These are phyloP conservation scores for Alternaria sp. DNA, from an alignment of 2,329 filamentous ascomycete species.

Conservation along the genomic window DNA sequence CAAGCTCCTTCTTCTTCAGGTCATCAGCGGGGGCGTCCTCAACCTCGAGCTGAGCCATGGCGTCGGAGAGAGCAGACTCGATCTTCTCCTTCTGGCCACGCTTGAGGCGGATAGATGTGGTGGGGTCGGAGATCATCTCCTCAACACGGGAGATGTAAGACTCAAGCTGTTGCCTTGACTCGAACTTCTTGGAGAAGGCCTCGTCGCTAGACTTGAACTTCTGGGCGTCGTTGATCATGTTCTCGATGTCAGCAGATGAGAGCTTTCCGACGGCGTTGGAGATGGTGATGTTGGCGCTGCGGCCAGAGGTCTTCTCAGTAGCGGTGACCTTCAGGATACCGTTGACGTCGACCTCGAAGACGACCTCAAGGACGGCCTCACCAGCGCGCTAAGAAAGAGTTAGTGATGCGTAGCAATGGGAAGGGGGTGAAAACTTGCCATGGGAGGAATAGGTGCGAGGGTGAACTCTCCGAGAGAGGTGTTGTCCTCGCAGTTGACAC, in stretches of 20 bases:
- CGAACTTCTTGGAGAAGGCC: conserved; percentile 99
- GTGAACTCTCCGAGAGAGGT: conserved; percentile 98
- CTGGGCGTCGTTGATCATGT: conserved; percentile 96
- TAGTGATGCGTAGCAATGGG: no score
- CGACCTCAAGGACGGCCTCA: conserved; percentile 94
- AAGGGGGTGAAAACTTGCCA: conserved; percentile 55
- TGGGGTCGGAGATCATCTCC: conserved; percentile 98
- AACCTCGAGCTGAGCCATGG: conserved; percentile 97
- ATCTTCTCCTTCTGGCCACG: conserved; percentile 99
- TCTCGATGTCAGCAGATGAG: conserved; percentile 92
- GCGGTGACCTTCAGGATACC: conserved; percentile 99
- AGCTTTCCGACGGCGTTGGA: conserved; percentile 99
- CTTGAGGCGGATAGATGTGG: conserved; percentile 96
- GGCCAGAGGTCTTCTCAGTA: conserved; percentile 98
- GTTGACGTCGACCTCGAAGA: conserved; percentile 99
- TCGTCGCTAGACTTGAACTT: conserved; percentile 99
- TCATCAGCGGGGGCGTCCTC: conserved; percentile 92
- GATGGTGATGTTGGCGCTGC: conserved; percentile 99
- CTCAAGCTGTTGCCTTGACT: conserved; percentile 99
- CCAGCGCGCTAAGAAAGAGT: conserved; percentile 64
- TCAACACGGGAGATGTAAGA: conserved; percentile 98
- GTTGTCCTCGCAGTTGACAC: conserved; percentile 98
- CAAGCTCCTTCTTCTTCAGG: conserved; percentile 99
- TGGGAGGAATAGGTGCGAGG: conserved; percentile 82
- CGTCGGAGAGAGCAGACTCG: conserved; percentile 93